These are phyloP conservation scores for Psilocybe subaeruginosa DNA, from an alignment of 768 basidiomycete genomes.

Conservation along the genomic window DNA sequence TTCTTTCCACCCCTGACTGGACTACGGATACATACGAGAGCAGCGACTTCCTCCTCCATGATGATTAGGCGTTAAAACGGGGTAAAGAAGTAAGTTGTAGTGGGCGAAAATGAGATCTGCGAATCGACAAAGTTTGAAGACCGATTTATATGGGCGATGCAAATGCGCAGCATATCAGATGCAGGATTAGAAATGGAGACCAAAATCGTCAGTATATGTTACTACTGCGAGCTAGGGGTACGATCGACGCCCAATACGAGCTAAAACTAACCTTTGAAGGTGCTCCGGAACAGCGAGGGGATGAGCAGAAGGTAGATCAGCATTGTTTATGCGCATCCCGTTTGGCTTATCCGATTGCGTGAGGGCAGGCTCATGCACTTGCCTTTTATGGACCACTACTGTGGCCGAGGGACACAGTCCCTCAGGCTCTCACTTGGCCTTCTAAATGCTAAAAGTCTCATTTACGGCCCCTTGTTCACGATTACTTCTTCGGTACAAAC, in stretches of 20 bases:
- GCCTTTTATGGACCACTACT: slow-evolving; percentile 21
- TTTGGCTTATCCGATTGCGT: slow-evolving; percentile 38
- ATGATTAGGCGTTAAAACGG: slow-evolving; percentile 37
- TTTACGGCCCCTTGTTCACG: slow-evolving; percentile 3
- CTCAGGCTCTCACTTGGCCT: neutral
- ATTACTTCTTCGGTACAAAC: neutral
- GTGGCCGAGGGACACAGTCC: slow-evolving; percentile 10
- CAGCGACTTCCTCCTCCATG: slow-evolving; percentile 54
- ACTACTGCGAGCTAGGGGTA: slow-evolving; percentile 10
- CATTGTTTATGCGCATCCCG: slow-evolving; percentile 16
- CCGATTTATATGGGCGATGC: slow-evolving; percentile 26
- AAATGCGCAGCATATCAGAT: slow-evolving; percentile 17
- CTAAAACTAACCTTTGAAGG: slow-evolving; percentile 18
- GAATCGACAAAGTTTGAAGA: slow-evolving; percentile 1
- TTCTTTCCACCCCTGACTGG: neutral
- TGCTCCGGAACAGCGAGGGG: slow-evolving; percentile 21
- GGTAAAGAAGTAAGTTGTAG: slow-evolving; percentile 23
- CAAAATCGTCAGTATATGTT: slow-evolving; percentile 10
- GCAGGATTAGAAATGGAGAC: slow-evolving; percentile 1
- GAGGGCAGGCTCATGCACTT: slow-evolving; percentile 31
- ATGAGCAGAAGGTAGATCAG: slow-evolving; percentile 31
- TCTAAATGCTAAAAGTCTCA: slow-evolving; percentile 6
- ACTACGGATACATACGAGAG: slow-evolving; percentile 46
- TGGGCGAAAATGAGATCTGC: slow-evolving; percentile 15
- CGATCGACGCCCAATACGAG: slow-evolving; percentile 11